Conservation (phyloP, 2,329 filamentous ascomycete species). For the Exophiala dermatitidis region DNA sequence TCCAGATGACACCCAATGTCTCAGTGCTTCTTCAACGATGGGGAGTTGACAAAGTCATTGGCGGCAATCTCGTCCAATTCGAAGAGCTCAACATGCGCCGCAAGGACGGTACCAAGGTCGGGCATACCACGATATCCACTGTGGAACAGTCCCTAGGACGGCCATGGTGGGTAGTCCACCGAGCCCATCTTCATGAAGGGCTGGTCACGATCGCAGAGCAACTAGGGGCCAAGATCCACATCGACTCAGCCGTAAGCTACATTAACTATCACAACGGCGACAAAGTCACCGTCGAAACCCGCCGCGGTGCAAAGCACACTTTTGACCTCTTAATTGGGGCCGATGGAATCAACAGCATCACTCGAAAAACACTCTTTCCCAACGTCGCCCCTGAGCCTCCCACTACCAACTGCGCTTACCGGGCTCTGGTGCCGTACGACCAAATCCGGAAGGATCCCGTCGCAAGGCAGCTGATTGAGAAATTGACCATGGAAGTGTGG, state of each 20-base stretch:
- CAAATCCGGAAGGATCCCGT: constrained; percentile 39
- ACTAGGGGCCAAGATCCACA: constrained; percentile 35
- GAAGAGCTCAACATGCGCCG: constrained; percentile 35
- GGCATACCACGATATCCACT: constrained; percentile 30
- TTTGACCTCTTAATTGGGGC: constrained; percentile 39
- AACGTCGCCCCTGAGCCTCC: constrained; percentile 35
- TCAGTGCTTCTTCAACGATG: constrained; percentile 35
- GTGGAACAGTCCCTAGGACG: constrained; percentile 1
- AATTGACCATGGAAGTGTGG: constrained; percentile 43
- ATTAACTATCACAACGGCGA: constrained; percentile 27
- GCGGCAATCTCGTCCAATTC: constrained; percentile 36
- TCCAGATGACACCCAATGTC: constrained; percentile 25
- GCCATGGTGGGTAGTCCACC: constrained; percentile 37
- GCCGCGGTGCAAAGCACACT: constrained; percentile 26
- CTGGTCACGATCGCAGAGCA: constrained; percentile 36
- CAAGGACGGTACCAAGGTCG: constrained; percentile 33
- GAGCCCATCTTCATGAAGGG: constrained; percentile 43
- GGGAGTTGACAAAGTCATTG: constrained; percentile 37
- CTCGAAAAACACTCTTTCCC: constrained; percentile 37
- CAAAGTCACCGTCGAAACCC: constrained; percentile 11
- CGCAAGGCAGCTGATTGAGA: constrained; percentile 34
- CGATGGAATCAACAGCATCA: constrained; percentile 38
- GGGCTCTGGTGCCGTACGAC: constrained; percentile 40
- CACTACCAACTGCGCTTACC: constrained; percentile 41
- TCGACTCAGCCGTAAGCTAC: constrained; percentile 33